Evolutionary conservation across 371 early-diverging fungal genomes (phyloP).

Genomic region (Syncephalastrum racemosum): DNA sequence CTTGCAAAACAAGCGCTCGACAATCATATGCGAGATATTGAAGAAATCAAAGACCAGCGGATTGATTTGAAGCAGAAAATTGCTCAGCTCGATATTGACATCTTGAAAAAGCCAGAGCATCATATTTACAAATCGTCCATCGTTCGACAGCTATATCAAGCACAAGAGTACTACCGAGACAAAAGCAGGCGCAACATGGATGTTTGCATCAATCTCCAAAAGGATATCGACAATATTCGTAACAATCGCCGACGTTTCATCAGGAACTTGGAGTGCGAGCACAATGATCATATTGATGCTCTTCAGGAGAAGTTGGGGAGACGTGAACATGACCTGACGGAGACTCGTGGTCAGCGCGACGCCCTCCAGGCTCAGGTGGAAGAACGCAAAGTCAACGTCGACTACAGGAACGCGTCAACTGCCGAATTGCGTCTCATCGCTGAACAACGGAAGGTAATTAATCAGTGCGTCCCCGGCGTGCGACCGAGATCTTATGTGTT

Average conservation of each 20-base stretch:
- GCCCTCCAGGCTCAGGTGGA: slow-evolving; percentile 71
- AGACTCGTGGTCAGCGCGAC: slow-evolving; percentile 82
- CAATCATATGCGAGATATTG: slow-evolving; percentile 35
- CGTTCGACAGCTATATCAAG: slow-evolving; percentile 31
- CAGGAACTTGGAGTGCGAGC: slow-evolving; percentile 29
- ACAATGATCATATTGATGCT: slow-evolving; percentile 23
- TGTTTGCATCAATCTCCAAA: slow-evolving; percentile 25
- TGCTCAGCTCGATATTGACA: slow-evolving; percentile 36
- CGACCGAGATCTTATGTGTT: no score
- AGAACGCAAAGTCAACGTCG: slow-evolving; percentile 66
- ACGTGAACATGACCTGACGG: slow-evolving; percentile 72
- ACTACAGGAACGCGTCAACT: slow-evolving; percentile 43
- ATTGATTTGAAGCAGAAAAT: slow-evolving; percentile 40
- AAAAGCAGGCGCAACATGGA: slow-evolving; percentile 27
- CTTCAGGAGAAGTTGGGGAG: slow-evolving; percentile 69
- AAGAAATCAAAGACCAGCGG: slow-evolving; percentile 41
- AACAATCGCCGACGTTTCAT: slow-evolving; percentile 29
- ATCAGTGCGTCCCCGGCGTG: no score
- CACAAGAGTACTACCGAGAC: slow-evolving; percentile 34
- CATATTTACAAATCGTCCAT: slow-evolving; percentile 34
- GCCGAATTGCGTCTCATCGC: slow-evolving; percentile 48
- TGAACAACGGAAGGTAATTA: slow-evolving; percentile 23
- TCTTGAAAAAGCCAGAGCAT: slow-evolving; percentile 34
- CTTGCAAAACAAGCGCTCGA: slow-evolving; percentile 26
- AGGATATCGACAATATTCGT: slow-evolving; percentile 20